Evolutionary conservation across 495 filamentous ascomycete genomes (phyloP).

Genomic region (Penicillium coffeae): DNA sequence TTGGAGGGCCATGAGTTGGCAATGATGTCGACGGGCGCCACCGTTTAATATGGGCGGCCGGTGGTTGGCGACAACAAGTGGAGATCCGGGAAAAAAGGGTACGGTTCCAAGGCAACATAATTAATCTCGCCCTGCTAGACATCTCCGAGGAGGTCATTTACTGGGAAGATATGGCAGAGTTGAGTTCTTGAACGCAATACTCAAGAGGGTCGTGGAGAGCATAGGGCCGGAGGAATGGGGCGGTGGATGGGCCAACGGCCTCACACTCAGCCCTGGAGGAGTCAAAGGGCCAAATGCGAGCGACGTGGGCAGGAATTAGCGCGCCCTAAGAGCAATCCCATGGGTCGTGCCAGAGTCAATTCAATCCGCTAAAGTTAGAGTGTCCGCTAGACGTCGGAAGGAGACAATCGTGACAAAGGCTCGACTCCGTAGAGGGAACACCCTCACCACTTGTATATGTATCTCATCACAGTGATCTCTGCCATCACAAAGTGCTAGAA

Average conservation of each 20-base stretch:
- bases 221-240: background rate
- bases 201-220: too few species aligned
- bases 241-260: background rate
- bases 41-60: background rate
- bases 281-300: background rate
- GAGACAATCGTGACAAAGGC: too few species aligned
- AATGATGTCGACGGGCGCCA: conserved; percentile 17
- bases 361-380: background rate
- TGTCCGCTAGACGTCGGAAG: too few species aligned
- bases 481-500: too few species aligned
- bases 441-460: too few species aligned
- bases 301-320: background rate
- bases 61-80: conserved; percentile 12
- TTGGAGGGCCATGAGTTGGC: conserved; percentile 16
- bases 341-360: background rate
- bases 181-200: too few species aligned
- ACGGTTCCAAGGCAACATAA: conserved; percentile 26
- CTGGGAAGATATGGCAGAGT: too few species aligned
- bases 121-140: too few species aligned
- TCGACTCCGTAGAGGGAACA: too few species aligned
- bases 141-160: too few species aligned
- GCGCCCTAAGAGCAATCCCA: background rate
- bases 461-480: too few species aligned
- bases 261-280: background rate
- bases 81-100: conserved; percentile 5